Evolutionary conservation across 257 asterid species (phyloP).

Genomic region (Petunia secreta): DNA sequence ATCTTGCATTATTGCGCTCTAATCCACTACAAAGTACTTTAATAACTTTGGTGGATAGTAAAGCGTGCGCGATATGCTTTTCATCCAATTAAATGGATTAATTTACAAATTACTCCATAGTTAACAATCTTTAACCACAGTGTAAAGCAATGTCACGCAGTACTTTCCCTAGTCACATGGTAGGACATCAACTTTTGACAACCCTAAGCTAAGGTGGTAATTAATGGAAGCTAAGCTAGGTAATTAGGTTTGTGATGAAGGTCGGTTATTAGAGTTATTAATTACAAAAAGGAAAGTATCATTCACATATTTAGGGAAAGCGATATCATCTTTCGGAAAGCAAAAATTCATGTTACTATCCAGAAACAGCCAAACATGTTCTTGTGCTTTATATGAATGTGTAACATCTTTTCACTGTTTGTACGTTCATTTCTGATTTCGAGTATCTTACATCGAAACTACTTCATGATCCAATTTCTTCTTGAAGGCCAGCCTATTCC

Average conservation of each 20-base stretch:
- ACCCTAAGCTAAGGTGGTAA: slow-evolving; percentile 21
- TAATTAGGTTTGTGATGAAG: slow-evolving; percentile 26
- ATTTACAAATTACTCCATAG: slow-evolving; percentile 3
- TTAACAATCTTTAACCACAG: slow-evolving; percentile 24
- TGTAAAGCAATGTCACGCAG: slow-evolving; percentile 6
- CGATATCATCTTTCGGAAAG: slow-evolving; percentile 21
- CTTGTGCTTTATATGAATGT: slow-evolving; percentile 25
- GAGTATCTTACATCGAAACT: background rate
- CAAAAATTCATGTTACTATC: slow-evolving; percentile 27
- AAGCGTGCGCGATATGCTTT: background rate
- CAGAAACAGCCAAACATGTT: slow-evolving; percentile 32
- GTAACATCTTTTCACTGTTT: background rate
- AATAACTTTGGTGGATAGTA: slow-evolving; percentile 12
- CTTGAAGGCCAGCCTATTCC: background rate
- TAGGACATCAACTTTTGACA: slow-evolving; percentile 37
- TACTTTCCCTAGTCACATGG: slow-evolving; percentile 42
- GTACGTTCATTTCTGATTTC: slow-evolving; percentile 1
- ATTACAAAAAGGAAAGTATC: background rate
- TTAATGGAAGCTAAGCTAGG: slow-evolving; percentile 29
- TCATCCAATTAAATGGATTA: background rate
- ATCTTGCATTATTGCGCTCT: slow-evolving; percentile 4
- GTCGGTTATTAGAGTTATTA: slow-evolving; percentile 20
- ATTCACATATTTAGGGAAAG: slow-evolving; percentile 6
- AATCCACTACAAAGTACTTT: slow-evolving; percentile 11
- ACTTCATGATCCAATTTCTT: background rate